Evolutionary conservation across 192 early-diverging fungal species (phyloP).

Genomic region (Lobosporangium transversale): DNA sequence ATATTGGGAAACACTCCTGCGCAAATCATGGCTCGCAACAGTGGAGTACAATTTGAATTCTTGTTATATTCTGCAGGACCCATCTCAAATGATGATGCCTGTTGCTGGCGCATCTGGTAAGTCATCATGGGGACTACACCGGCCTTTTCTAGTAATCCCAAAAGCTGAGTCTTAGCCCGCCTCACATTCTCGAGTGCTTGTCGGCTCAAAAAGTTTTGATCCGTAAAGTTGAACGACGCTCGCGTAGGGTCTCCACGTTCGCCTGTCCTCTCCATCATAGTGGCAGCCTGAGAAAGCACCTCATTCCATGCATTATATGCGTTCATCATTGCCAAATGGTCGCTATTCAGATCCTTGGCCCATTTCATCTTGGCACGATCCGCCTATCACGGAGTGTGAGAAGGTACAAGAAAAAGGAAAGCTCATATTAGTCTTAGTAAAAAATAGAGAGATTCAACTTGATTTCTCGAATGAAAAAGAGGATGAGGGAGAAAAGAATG

Average conservation of each 20-base stretch:
- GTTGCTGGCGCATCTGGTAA: constrained; percentile 35
- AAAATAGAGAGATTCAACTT: neutral
- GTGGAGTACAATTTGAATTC: constrained; percentile 64
- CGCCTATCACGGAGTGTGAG: constrained; percentile 12
- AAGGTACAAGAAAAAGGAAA: neutral
- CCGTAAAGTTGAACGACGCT: constrained; percentile 53
- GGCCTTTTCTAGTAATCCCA: constrained; percentile 54
- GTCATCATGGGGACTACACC: constrained; percentile 54
- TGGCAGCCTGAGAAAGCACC: constrained; percentile 18
- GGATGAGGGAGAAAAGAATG: too few relatives aligned
- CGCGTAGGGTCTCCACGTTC: constrained; percentile 44
- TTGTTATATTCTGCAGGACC: constrained; percentile 62
- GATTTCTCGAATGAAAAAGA: too few relatives aligned
- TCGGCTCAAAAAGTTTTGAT: constrained; percentile 55
- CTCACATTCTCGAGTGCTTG: constrained; percentile 55
- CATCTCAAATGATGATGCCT: constrained; percentile 37
- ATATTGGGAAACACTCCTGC: constrained; percentile 88
- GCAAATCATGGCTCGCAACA: constrained; percentile 79
- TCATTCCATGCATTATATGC: constrained; percentile 59
- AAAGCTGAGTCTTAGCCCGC: constrained; percentile 54
- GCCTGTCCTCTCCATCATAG: constrained; percentile 26
- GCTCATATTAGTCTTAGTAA: neutral
- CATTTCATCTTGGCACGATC: constrained; percentile 55
- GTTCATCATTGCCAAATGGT: constrained; percentile 60
- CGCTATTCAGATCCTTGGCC: constrained; percentile 55